phyloP scores from a whole-genome alignment of 768 basidiomycete species.

The Auriscalpium orientale region DNA sequence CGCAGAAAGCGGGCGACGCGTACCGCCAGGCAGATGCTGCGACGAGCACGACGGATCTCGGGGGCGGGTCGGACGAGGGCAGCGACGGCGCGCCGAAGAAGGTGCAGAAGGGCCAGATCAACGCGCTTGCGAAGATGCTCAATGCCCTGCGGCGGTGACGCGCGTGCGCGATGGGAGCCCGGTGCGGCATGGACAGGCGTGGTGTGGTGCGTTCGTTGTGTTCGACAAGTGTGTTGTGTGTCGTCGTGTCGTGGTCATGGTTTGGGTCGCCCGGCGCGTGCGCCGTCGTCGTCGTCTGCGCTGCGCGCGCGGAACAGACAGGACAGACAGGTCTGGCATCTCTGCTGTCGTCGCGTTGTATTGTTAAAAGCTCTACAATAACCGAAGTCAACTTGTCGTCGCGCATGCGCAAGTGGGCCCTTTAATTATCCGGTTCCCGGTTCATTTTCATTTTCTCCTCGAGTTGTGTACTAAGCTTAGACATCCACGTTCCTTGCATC shows the following conservation, averaged over 20 bases:
- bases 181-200: background rate
- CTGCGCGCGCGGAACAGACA: background rate
- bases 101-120: constrained; percentile 86
- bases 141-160: constrained; percentile 62
- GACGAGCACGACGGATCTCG: constrained; percentile 70
- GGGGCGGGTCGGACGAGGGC: constrained; percentile 10
- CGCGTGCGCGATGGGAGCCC: background rate
- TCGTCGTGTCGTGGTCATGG: background rate
- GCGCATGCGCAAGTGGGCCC: background rate
- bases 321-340: background rate
- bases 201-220: background rate
- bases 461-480: background rate
- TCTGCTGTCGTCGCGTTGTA: constrained; percentile 12
- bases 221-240: background rate
- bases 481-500: background rate
- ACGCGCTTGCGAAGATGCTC: constrained; percentile 86
- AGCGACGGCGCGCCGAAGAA: constrained; percentile 54
- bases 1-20: constrained; percentile 37
- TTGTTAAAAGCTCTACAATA: constrained; percentile 11
- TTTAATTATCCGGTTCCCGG: background rate
- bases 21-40: constrained; percentile 52
- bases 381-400: constrained; percentile 8
- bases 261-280: background rate
- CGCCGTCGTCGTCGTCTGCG: constrained; percentile 9
- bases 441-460: background rate